Conservation (phyloP, 2,329 filamentous ascomycete species). For the Ilyonectria robusta region DNA sequence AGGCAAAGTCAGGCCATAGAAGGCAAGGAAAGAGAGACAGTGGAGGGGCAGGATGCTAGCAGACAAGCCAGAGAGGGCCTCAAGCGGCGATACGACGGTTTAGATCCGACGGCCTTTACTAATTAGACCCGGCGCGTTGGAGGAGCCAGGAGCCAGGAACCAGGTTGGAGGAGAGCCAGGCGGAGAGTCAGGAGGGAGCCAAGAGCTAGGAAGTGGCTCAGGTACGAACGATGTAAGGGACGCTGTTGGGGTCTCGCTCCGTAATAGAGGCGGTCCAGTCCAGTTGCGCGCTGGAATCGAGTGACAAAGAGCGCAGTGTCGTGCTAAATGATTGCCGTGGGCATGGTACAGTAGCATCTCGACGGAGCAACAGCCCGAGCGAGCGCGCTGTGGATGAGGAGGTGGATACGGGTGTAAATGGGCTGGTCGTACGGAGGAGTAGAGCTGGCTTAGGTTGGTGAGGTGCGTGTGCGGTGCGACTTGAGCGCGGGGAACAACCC, state of each 20-base stretch:
- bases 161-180: not conserved
- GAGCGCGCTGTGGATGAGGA: not conserved
- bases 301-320: not conserved
- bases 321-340: not conserved
- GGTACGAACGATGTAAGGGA: not conserved
- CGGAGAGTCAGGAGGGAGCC: not conserved
- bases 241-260: not conserved
- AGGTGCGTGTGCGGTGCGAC: constrained; percentile 2
- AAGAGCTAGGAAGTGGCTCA: not conserved
- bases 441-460: not conserved
- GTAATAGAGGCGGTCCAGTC: not conserved
- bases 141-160: not conserved
- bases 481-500: constrained; percentile 11
- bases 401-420: not conserved
- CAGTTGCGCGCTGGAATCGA: not conserved
- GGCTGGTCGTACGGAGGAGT: not conserved
- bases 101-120: constrained; percentile 14
- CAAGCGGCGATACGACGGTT: constrained; percentile 22
- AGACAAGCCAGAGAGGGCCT: constrained; percentile 8
- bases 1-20: not conserved
- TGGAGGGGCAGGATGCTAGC: not conserved
- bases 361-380: not conserved
- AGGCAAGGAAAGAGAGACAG: not conserved
- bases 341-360: not conserved
- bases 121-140: not conserved